Conservation (phyloP, 2,329 filamentous ascomycete species). For the Cytospora piceicola region DNA sequence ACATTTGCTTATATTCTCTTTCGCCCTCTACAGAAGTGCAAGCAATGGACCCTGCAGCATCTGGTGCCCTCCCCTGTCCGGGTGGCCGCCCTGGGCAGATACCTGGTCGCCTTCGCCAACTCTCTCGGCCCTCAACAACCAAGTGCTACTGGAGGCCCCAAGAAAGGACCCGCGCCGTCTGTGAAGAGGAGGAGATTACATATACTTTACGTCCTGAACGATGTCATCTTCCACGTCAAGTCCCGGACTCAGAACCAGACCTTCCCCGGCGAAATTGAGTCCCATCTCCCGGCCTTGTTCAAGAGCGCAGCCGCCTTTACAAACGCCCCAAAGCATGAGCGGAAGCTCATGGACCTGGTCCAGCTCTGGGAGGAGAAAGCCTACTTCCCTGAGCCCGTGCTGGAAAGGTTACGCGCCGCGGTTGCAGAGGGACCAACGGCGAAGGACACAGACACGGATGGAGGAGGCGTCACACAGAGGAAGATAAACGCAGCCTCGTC, state of each 20-base stretch:
- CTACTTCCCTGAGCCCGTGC: slow-evolving; percentile 61
- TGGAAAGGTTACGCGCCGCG: slow-evolving; percentile 63
- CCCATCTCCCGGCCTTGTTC: slow-evolving; percentile 66
- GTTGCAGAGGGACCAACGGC: slow-evolving; percentile 47
- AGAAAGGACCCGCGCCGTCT: slow-evolving; percentile 52
- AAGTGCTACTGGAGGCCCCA: slow-evolving; percentile 32
- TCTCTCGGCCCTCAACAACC: slow-evolving; percentile 50
- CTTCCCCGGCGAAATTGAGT: slow-evolving; percentile 61
- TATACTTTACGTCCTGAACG: slow-evolving; percentile 77
- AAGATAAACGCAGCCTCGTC: slow-evolving; percentile 47
- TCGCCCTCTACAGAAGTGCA: slow-evolving; percentile 71
- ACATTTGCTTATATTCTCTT: slow-evolving; percentile 40
- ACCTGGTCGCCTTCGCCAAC: slow-evolving; percentile 69
- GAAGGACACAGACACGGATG: slow-evolving; percentile 32
- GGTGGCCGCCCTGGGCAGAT: slow-evolving; percentile 72
- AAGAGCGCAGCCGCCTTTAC: slow-evolving; percentile 59
- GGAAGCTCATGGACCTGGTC: slow-evolving; percentile 67
- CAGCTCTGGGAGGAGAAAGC: slow-evolving; percentile 70
- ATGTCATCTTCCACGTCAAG: slow-evolving; percentile 73
- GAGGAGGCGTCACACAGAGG: slow-evolving; percentile 37
- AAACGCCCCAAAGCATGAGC: slow-evolving; percentile 66
- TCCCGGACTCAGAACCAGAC: slow-evolving; percentile 52
- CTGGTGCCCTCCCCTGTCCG: slow-evolving; percentile 70
- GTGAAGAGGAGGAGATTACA: slow-evolving; percentile 72
- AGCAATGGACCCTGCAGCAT: slow-evolving; percentile 79